A percentile compares a stretch with the other conserved stretches of the same genome.
phyloP scores from a whole-genome alignment of 2,329 filamentous ascomycete genomes.

The Colletotrichum eleusines region DNA sequence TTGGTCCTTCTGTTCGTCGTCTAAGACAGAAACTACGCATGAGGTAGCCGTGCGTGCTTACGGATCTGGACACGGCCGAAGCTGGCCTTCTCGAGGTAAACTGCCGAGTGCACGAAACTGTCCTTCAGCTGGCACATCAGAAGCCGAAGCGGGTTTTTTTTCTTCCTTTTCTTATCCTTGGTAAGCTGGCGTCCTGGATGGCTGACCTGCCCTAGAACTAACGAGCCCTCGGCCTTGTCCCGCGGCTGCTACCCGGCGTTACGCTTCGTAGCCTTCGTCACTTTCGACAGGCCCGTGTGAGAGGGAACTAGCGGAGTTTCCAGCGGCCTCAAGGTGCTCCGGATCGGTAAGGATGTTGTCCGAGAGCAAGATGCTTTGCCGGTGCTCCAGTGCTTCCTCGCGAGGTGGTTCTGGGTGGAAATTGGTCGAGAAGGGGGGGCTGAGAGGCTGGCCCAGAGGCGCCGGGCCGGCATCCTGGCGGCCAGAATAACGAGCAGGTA shows the following conservation, averaged over 20 bases:
- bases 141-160: too few species aligned
- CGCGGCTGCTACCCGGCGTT: too few species aligned
- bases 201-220: too few species aligned
- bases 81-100: constrained; percentile 71
- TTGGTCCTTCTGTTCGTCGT: constrained; percentile 64
- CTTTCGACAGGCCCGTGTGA: too few species aligned
- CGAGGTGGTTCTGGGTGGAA: constrained; percentile 72
- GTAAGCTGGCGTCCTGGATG: too few species aligned
- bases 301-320: constrained; percentile 62
- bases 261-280: too few species aligned
- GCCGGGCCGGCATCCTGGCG: neutral
- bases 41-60: constrained; percentile 43
- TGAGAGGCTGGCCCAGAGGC: constrained; percentile 57
- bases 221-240: too few species aligned
- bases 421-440: constrained; percentile 63
- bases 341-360: constrained; percentile 68
- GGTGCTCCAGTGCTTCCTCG: constrained; percentile 63
- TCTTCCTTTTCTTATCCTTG: too few species aligned
- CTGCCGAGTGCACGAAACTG: constrained; percentile 70
- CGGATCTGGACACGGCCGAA: constrained; percentile 63
- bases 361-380: too few species aligned
- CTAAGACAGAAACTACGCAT: constrained; percentile 64
- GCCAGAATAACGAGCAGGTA: neutral
- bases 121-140: constrained; percentile 58
- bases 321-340: constrained; percentile 67